Conservation (phyloP, 306 rosid genomes). For the Crotalaria pallida region DNA sequence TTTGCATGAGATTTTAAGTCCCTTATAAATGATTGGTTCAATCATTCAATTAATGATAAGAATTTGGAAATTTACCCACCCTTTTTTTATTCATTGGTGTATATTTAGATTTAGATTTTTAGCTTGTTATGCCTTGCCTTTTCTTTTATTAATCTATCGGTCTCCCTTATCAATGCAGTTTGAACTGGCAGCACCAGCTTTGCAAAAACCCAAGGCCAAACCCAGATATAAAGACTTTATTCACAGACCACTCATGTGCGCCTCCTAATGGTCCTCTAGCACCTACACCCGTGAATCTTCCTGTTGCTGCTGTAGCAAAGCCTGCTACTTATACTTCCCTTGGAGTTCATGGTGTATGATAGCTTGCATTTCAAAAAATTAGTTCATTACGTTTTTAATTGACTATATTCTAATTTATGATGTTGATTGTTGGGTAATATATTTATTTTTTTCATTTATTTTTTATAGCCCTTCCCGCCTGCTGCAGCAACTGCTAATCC, state of each 20-base stretch:
- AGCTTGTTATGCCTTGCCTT: conserved; percentile 2
- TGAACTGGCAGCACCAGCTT: conserved; percentile 95
- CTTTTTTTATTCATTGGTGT: neutral
- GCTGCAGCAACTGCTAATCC: conserved; percentile 64
- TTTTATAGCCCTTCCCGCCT: conserved; percentile 67
- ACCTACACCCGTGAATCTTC: conserved; percentile 71
- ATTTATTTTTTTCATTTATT: conserved; percentile 7
- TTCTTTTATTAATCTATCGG: conserved; percentile 11
- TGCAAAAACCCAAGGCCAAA: conserved; percentile 74
- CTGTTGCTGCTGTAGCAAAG: conserved; percentile 68
- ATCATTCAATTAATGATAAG: neutral
- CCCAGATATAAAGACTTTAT: conserved; percentile 83
- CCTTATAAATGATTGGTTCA: neutral
- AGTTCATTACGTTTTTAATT: neutral
- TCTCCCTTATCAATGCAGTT: conserved; percentile 43
- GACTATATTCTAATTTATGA: neutral
- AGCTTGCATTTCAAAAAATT: conserved; percentile 32
- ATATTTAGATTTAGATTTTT: neutral
- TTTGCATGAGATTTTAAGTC: neutral
- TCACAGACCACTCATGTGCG: conserved; percentile 69
- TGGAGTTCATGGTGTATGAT: conserved; percentile 76
- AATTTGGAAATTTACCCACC: neutral
- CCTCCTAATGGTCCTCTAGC: conserved; percentile 70
- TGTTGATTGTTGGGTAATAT: conserved; percentile 18
- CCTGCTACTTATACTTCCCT: conserved; percentile 67